Base-by-base conservation (phyloP, 1,284 basidiomycete species). In the Pseudozyma tsukubaensis region DNA sequence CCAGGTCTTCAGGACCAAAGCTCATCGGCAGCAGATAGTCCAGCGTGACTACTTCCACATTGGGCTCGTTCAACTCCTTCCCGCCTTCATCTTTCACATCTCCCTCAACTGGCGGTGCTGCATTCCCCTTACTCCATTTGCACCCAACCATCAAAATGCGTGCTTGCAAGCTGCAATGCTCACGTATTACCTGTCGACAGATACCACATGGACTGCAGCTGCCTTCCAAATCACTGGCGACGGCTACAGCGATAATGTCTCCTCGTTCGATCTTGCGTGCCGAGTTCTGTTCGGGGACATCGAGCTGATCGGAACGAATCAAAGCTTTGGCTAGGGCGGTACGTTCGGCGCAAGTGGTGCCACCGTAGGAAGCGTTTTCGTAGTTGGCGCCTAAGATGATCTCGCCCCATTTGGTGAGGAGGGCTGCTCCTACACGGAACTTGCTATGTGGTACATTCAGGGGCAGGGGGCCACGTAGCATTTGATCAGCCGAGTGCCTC, bases 351-450 rank as follows among this genome's bases (percentile, higher is more conserved):
- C 83, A 84, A 48, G 82, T 75, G 1, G 76, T 76, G 8, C 71
- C 82, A 92, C 94, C 92, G 82, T 94, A 94, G 0, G 92, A 92
- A 0, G 93, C 93, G 80, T 96, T 96, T 86, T 97, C 94, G 63
- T 96, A 88, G 81, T 95, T 96, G 40, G 91, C 90, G 5, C 94
- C 94, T 57, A 89, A 91, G 68, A 94, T 88, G 42, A 95, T 89
- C 13, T 87, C 85, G 1, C 92, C 93, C 63, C 91, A 88, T 0
- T 88, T 83, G 1, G 90, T 87, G 18, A 95, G 86, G 12, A 96
- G 86, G 0, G 93, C 91, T 0, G 94, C 93, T 0, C 94, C 94
- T 11, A 97, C 94, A 48, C 91, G 89, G 83, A 96, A 96, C 36
- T 93, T 91, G 45, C 93, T 94, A 85, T 43, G 7, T 42, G 5